phyloP scores from a whole-genome alignment of 768 basidiomycete genomes.

The Mycena metata region DNA sequence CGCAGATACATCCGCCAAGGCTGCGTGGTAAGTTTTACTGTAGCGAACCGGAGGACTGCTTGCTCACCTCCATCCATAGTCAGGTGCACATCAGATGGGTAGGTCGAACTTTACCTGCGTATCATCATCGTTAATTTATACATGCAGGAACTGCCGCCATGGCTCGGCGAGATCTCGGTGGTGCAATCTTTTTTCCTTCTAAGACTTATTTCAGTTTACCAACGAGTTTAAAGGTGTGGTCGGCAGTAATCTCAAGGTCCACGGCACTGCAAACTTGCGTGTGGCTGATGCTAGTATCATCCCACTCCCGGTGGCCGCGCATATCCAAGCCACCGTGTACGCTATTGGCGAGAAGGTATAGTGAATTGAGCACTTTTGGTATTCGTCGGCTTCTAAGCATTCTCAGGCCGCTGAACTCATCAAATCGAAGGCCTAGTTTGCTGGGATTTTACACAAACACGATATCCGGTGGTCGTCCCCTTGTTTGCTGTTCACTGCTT shows the following conservation, averaged over 20 bases:
- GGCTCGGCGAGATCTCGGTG: constrained; percentile 19
- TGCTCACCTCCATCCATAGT: background rate
- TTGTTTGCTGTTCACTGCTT: too few species aligned
- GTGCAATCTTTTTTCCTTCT: too few species aligned
- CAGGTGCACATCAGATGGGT: constrained; percentile 21
- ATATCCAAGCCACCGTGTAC: constrained; percentile 39
- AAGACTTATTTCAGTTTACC: background rate
- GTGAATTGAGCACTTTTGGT: too few species aligned
- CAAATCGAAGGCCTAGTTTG: too few species aligned
- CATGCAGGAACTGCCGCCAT: constrained; percentile 21
- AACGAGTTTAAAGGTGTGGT: constrained; percentile 32
- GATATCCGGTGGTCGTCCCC: too few species aligned
- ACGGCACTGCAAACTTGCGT: constrained; percentile 36
- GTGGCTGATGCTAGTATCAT: constrained; percentile 40
- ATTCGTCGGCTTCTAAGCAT: too few species aligned
- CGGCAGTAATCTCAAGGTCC: constrained; percentile 32
- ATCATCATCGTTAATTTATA: too few species aligned
- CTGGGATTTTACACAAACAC: too few species aligned
- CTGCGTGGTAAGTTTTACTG: background rate
- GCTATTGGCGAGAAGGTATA: constrained; percentile 39
- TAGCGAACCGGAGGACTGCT: background rate
- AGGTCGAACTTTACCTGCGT: background rate
- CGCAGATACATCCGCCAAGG: constrained; percentile 16
- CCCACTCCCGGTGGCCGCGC: constrained; percentile 30
- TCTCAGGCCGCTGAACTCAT: too few species aligned